Conservation (phyloP, 2,329 filamentous ascomycete species). For the Penicillium sp. region DNA sequence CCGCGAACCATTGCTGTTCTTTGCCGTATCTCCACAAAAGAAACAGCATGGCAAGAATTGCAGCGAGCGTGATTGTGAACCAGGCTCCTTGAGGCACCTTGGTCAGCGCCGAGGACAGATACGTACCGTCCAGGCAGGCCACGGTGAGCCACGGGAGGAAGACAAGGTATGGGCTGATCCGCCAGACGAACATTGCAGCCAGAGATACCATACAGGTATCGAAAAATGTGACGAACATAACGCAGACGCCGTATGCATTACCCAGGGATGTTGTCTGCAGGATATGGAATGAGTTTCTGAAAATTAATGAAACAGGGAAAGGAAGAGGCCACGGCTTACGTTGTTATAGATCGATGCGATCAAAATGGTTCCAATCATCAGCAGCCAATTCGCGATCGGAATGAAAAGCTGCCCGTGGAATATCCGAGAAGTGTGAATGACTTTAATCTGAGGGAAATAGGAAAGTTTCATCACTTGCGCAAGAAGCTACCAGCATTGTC, state of each 20-base stretch:
- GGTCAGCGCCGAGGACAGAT: not conserved
- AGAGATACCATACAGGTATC: slow-evolving; percentile 3
- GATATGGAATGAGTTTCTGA: not conserved
- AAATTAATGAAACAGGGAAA: not conserved
- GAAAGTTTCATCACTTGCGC: slow-evolving; percentile 5
- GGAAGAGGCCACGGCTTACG: not conserved
- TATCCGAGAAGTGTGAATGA: not conserved
- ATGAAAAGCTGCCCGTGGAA: slow-evolving; percentile 1
- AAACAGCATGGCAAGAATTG: not conserved
- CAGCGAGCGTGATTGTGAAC: slow-evolving; percentile 1
- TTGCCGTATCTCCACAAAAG: slow-evolving; percentile 4
- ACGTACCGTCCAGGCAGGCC: slow-evolving; percentile 1
- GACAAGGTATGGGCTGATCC: not conserved
- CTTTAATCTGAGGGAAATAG: slow-evolving; percentile 3
- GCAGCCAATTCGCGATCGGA: slow-evolving; percentile 4
- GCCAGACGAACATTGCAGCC: slow-evolving; percentile 5
- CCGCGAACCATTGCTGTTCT: slow-evolving; percentile 1
- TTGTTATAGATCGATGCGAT: slow-evolving; percentile 5
- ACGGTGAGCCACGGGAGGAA: slow-evolving; percentile 1
- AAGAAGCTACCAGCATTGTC: not conserved
- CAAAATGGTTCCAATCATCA: not conserved
- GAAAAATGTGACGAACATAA: slow-evolving; percentile 3
- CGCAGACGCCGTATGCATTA: slow-evolving; percentile 1
- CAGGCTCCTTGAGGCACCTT: slow-evolving; percentile 4
- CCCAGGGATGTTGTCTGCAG: not conserved